A percentile compares a stretch with the other conserved stretches of the same genome.
These are phyloP conservation scores for Gracilaria domingensis DNA, from an alignment of 23 red algal species.

Conservation along the genomic window DNA sequence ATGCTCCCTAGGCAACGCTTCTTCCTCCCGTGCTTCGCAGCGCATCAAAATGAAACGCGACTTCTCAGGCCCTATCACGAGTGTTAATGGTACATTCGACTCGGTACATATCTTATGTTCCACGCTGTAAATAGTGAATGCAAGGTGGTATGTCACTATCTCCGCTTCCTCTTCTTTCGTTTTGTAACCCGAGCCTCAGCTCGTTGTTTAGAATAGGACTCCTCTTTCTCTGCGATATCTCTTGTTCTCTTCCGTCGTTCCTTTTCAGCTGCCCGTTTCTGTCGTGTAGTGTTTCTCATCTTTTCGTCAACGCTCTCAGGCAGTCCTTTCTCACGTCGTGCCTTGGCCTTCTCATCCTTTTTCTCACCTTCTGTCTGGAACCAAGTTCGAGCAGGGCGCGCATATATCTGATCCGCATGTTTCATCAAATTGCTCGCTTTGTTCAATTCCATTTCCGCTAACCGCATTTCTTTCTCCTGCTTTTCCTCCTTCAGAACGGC, in stretches of 20 bases:
- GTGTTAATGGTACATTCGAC: too few species aligned
- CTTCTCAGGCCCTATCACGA: too few species aligned
- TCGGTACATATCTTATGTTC: too few species aligned
- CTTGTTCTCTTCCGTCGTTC: constrained; percentile 16
- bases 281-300: not conserved
- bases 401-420: constrained; percentile 85
- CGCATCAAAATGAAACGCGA: too few species aligned
- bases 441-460: constrained; percentile 86
- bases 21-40: too few species aligned
- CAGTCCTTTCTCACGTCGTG: constrained; percentile 46
- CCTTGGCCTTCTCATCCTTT: constrained; percentile 50
- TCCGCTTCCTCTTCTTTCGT: constrained; percentile 19
- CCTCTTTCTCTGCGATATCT: constrained; percentile 21
- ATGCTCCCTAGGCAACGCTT: too few species aligned
- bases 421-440: constrained; percentile 85
- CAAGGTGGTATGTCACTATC: constrained; percentile 2
- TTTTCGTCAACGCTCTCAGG: constrained; percentile 15
- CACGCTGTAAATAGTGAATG: not conserved
- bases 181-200: constrained; percentile 35
- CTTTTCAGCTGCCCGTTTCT: constrained; percentile 18
- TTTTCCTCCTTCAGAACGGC: constrained; percentile 76
- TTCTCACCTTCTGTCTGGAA: constrained; percentile 83
- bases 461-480: constrained; percentile 65
- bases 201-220: constrained; percentile 30
- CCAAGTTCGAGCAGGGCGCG: constrained; percentile 89